Conservation (phyloP, 768 basidiomycete species). For the Mycena latifolia region DNA sequence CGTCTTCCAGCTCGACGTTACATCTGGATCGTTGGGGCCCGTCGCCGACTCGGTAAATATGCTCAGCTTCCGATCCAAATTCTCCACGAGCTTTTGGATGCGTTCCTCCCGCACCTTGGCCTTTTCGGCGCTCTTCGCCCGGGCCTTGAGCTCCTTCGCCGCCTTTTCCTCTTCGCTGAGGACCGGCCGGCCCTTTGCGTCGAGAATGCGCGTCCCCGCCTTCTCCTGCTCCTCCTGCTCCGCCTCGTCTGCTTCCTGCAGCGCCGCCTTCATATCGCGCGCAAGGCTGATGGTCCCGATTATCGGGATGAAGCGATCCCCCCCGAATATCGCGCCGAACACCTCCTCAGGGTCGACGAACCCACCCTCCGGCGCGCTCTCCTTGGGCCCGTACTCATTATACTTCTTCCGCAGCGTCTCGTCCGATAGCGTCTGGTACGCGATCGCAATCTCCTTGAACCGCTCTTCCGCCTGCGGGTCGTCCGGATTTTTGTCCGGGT, state of each 20-base stretch:
- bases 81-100: slow-evolving; percentile 80
- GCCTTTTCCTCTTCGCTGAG: slow-evolving; percentile 79
- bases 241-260: slow-evolving; percentile 88
- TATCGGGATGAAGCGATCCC: slow-evolving; percentile 86
- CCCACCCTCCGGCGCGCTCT: slow-evolving; percentile 85
- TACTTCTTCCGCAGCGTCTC: slow-evolving; percentile 83
- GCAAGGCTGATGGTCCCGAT: slow-evolving; percentile 92
- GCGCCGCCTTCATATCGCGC: slow-evolving; percentile 91
- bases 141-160: slow-evolving; percentile 79
- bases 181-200: slow-evolving; percentile 64
- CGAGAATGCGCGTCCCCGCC: slow-evolving; percentile 67
- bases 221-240: slow-evolving; percentile 64
- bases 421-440: slow-evolving; percentile 89
- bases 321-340: slow-evolving; percentile 89
- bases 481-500: slow-evolving; percentile 93
- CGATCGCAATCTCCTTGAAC: slow-evolving; percentile 93
- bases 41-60: slow-evolving; percentile 90
- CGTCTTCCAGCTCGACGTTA: slow-evolving; percentile 77
- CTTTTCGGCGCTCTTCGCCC: slow-evolving; percentile 81
- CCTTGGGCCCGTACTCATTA: slow-evolving; percentile 92
- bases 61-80: slow-evolving; percentile 83
- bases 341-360: slow-evolving; percentile 90
- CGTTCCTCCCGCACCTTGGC: slow-evolving; percentile 83
- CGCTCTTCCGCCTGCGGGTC: slow-evolving; percentile 85
- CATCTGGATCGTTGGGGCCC: slow-evolving; percentile 76